Evolutionary conservation across 352 stramenopile genomes (phyloP).

Genomic region (Phytopythium oedochilum): DNA sequence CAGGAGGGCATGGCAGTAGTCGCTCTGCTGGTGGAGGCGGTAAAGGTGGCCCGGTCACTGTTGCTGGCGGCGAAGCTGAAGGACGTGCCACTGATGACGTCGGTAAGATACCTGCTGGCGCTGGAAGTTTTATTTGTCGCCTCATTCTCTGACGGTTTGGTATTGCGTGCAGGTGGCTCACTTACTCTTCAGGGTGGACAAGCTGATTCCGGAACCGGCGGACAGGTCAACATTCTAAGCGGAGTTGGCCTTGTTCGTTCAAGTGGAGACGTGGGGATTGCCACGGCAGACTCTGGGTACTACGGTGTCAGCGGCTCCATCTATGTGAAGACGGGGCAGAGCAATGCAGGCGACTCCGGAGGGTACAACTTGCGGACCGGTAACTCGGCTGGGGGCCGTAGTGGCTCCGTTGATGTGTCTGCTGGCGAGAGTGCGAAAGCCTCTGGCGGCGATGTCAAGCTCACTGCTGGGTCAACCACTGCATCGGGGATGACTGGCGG

Average conservation of each 20-base stretch:
- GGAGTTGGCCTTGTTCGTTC: conserved; percentile 32
- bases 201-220: conserved; percentile 43
- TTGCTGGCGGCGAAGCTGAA: conserved; percentile 51
- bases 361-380: conserved; percentile 51
- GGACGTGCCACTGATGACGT: conserved; percentile 34
- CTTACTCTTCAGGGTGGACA: conserved; percentile 42
- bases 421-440: conserved; percentile 52
- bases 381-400: conserved; percentile 39
- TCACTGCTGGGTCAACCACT: conserved; percentile 55
- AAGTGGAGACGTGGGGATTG: conserved; percentile 57
- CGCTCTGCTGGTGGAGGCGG: conserved; percentile 37
- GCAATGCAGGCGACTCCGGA: conserved; percentile 50
- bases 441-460: conserved; percentile 68
- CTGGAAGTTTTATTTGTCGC: conserved; percentile 5
- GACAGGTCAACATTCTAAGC: conserved; percentile 38
- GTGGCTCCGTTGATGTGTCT: conserved; percentile 32
- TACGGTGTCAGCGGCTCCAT: conserved; percentile 74
- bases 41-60: conserved; percentile 47
- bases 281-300: conserved; percentile 55
- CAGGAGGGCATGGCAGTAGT: conserved; percentile 42
- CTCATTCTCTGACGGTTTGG: background rate
- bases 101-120: conserved; percentile 19
- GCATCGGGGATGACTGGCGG: conserved; percentile 53
- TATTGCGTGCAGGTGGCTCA: conserved; percentile 23
- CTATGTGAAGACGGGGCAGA: conserved; percentile 47